Evolutionary conservation across 1,284 basidiomycete species (phyloP).

Genomic region (Malassezia obtusa): DNA sequence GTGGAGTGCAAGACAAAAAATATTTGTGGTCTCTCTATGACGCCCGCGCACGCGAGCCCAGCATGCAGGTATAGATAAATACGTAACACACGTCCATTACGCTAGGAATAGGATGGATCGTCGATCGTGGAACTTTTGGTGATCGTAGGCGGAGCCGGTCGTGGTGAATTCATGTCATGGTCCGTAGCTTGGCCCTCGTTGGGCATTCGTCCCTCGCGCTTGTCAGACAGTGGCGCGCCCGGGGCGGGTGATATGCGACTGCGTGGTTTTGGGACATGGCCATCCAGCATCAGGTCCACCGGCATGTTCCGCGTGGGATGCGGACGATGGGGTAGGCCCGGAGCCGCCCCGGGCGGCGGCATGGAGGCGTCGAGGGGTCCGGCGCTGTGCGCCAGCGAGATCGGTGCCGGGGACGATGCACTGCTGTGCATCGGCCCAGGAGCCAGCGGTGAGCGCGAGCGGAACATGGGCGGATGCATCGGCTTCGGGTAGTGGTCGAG

Average conservation of each 20-base stretch:
- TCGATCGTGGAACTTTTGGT: constrained; percentile 9
- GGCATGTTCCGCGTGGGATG: background rate
- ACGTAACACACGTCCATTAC: background rate
- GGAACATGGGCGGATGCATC: background rate
- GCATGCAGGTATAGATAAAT: background rate
- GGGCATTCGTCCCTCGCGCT: background rate
- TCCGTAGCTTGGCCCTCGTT: background rate
- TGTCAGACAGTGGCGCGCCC: background rate
- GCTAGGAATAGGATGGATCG: background rate
- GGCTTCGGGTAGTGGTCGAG: background rate
- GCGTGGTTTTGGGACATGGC: background rate
- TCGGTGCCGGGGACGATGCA: background rate
- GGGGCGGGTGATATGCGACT: background rate
- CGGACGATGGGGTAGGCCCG: background rate
- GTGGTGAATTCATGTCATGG: background rate
- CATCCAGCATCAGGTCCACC: constrained; percentile 1
- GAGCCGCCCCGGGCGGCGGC: background rate
- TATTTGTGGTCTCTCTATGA: no score
- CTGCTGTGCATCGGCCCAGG: background rate
- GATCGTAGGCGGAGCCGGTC: constrained; percentile 4
- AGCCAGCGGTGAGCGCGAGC: constrained; percentile 9
- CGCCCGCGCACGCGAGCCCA: no score
- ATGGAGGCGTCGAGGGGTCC: constrained; percentile 3
- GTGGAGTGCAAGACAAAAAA: no score
- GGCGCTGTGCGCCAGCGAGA: background rate